These are phyloP conservation scores for Stephania japonica DNA, from an alignment of 164 flowering plant species.

Conservation along the genomic window DNA sequence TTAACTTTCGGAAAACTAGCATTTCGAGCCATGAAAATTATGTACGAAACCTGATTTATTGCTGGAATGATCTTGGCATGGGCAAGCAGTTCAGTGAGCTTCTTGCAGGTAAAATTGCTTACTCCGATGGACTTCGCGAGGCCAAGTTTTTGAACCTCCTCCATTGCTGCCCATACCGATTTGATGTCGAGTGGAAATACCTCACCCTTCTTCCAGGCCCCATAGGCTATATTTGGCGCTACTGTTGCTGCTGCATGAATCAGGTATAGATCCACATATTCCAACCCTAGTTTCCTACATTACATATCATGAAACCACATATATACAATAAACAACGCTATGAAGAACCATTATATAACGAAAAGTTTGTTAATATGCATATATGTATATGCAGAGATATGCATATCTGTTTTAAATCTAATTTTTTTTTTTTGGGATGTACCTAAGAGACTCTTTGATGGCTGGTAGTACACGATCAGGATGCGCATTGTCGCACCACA, in stretches of 20 bases:
- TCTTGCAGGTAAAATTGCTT: conserved; percentile 4
- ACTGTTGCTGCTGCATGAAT: not conserved
- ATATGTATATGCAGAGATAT: too few relatives aligned
- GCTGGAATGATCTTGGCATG: not conserved
- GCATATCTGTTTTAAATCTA: too few relatives aligned
- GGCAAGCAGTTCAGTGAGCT: not conserved
- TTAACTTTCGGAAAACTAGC: not conserved
- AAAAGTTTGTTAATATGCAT: too few relatives aligned
- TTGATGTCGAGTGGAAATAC: not conserved
- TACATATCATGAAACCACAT: not conserved
- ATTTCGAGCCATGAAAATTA: too few relatives aligned
- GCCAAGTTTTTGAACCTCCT: not conserved
- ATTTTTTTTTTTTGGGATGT: too few relatives aligned
- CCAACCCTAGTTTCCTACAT: not conserved
- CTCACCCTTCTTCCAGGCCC: not conserved
- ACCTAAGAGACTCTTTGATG: not conserved
- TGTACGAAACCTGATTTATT: not conserved
- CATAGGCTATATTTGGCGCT: too few relatives aligned
- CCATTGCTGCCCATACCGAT: conserved; percentile 9
- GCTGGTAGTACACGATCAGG: not conserved
- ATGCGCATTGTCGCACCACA: conserved; percentile 1
- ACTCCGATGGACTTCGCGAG: conserved; percentile 8
- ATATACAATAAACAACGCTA: too few relatives aligned
- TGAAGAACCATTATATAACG: too few relatives aligned
- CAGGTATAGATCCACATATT: not conserved